These are phyloP conservation scores for Lunularia cruciata DNA, from an alignment of 225 moss, liverwort and hornwort species.

Conservation along the genomic window DNA sequence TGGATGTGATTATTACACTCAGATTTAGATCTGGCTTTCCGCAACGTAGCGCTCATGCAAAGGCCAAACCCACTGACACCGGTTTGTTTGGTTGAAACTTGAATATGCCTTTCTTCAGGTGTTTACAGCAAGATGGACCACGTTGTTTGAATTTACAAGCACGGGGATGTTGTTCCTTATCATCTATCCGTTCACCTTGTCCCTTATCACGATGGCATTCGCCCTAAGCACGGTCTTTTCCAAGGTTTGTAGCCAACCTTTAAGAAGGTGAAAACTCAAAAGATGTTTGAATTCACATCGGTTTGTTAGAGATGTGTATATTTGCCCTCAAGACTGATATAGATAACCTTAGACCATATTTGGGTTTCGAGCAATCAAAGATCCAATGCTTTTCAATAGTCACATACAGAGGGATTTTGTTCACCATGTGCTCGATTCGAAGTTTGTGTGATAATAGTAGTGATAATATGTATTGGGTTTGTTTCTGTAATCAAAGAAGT, in stretches of 20 bases:
- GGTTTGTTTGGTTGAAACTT: neutral
- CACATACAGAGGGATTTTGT: too few relatives aligned
- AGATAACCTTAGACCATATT: too few relatives aligned
- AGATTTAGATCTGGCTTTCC: too few relatives aligned
- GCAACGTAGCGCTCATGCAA: neutral
- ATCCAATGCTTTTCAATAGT: too few relatives aligned
- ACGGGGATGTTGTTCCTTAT: slow-evolving; percentile 60
- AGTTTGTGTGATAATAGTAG: too few relatives aligned
- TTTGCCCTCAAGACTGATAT: too few relatives aligned
- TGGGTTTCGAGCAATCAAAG: too few relatives aligned
- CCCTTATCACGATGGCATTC: slow-evolving; percentile 84
- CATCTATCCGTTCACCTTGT: slow-evolving; percentile 73
- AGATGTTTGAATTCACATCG: neutral
- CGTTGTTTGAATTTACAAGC: slow-evolving; percentile 65
- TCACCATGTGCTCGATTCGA: too few relatives aligned
- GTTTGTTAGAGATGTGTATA: too few relatives aligned
- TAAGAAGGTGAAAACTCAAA: neutral
- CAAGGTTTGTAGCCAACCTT: slow-evolving; percentile 46
- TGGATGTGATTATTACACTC: too few relatives aligned
- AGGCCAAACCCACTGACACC: neutral
- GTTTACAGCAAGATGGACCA: slow-evolving; percentile 57
- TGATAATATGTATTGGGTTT: too few relatives aligned
- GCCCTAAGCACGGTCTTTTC: slow-evolving; percentile 78
- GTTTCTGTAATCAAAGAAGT: too few relatives aligned
- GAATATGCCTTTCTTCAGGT: slow-evolving; percentile 43